Evolutionary conservation across 2,329 filamentous ascomycete genomes (phyloP).

Genomic region (Mycosphaerelloides madeirae): DNA sequence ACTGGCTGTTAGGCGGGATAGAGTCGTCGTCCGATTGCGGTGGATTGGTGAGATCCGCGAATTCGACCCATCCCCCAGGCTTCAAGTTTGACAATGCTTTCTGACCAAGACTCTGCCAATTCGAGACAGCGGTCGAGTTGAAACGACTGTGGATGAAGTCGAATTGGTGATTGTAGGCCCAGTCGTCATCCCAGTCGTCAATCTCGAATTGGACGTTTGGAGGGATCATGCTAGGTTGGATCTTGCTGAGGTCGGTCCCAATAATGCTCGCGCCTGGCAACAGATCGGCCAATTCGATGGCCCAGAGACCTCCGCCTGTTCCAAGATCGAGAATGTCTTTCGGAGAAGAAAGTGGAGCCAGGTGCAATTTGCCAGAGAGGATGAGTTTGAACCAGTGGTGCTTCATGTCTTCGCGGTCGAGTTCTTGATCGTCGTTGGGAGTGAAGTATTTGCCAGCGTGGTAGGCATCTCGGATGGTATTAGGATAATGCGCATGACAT

Average conservation of each 20-base stretch:
- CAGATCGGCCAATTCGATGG: neutral
- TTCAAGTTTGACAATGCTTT: neutral
- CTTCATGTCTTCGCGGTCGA: conserved; percentile 19
- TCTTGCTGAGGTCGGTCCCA: neutral
- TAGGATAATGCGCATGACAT: neutral
- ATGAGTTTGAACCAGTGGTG: conserved; percentile 8
- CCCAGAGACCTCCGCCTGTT: neutral
- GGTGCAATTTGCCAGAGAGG: neutral
- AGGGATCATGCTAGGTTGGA: neutral
- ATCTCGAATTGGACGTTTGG: conserved; percentile 1
- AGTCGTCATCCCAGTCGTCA: conserved; percentile 3
- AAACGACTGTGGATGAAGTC: conserved; percentile 1
- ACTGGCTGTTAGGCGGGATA: neutral
- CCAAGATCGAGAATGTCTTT: neutral
- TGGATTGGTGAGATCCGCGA: neutral
- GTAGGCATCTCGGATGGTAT: neutral
- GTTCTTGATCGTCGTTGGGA: conserved; percentile 18
- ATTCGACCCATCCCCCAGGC: neutral
- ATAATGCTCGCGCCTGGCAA: neutral
- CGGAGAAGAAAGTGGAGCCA: neutral
- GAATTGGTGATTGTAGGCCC: neutral
- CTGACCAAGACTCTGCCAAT: neutral
- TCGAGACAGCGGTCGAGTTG: neutral
- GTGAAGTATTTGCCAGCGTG: conserved; percentile 13
- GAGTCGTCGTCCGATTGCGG: neutral